These are phyloP conservation scores for Mortierella alpina DNA, from an alignment of 192 early-diverging fungal genomes.

Conservation along the genomic window DNA sequence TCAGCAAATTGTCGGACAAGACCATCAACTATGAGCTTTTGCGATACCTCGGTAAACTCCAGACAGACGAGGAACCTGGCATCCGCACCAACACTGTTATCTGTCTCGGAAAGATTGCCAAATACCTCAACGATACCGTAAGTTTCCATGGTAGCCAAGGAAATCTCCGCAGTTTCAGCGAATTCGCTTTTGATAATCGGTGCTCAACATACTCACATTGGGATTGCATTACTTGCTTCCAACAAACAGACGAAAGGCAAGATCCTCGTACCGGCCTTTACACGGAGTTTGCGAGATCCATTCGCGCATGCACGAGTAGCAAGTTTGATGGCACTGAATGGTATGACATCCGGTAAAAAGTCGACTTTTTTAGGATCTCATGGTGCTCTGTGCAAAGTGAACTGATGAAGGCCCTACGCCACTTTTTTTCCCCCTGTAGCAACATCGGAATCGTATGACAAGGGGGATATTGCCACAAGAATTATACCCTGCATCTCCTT, in stretches of 20 bases:
- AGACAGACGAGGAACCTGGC: constrained; percentile 92
- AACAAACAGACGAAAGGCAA: constrained; percentile 74
- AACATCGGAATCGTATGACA: constrained; percentile 76
- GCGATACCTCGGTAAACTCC: constrained; percentile 87
- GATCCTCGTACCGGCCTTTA: constrained; percentile 86
- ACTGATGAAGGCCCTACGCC: background rate
- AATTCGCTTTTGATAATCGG: background rate
- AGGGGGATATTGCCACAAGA: constrained; percentile 74
- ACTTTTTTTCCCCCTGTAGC: constrained; percentile 55
- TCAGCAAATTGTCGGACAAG: constrained; percentile 69
- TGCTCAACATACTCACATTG: background rate
- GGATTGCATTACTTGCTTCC: background rate
- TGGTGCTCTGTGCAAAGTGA: background rate
- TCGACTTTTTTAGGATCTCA: background rate
- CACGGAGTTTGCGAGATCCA: constrained; percentile 84
- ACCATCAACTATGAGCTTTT: constrained; percentile 89
- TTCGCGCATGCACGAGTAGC: constrained; percentile 91
- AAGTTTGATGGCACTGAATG: constrained; percentile 79
- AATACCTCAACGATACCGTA: constrained; percentile 78
- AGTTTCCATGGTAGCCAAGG: constrained; percentile 6
- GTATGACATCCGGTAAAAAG: constrained; percentile 16
- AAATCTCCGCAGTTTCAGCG: background rate
- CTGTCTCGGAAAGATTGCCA: constrained; percentile 92
- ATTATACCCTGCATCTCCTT: constrained; percentile 80
- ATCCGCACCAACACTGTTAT: constrained; percentile 97